Conservation (phyloP, 345 rosid species). For the Citrus sp. region DNA sequence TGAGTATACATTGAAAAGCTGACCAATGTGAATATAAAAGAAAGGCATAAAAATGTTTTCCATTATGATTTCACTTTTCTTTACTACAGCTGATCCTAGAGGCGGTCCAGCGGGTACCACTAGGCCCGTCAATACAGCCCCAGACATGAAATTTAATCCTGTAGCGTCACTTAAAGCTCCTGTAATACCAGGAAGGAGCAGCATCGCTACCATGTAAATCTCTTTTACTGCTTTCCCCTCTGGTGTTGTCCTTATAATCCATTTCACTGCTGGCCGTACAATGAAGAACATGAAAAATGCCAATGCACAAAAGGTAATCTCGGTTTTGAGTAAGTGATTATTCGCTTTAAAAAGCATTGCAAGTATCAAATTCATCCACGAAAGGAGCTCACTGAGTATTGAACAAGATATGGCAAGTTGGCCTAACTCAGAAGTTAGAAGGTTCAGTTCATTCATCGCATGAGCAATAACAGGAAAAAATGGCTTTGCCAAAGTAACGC, state of each 20-base stretch:
- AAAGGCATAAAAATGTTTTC: slow-evolving; percentile 27
- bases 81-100: slow-evolving; percentile 23
- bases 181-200: slow-evolving; percentile 1
- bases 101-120: slow-evolving; percentile 31
- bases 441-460: slow-evolving; percentile 26
- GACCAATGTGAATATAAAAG: slow-evolving; percentile 16
- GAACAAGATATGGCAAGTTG: slow-evolving; percentile 23
- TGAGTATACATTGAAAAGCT: not conserved
- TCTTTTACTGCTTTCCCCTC: slow-evolving; percentile 23
- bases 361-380: not conserved
- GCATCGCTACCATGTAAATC: not conserved
- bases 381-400: slow-evolving; percentile 5
- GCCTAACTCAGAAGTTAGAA: slow-evolving; percentile 33
- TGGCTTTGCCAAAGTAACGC: not conserved
- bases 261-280: slow-evolving; percentile 7
- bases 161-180: slow-evolving; percentile 2
- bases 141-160: slow-evolving; percentile 1
- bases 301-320: slow-evolving; percentile 12
- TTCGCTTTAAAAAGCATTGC: too few species aligned
- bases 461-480: slow-evolving; percentile 16
- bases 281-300: not conserved
- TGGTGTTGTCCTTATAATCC: slow-evolving; percentile 14
- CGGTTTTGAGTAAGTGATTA: not conserved
- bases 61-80: slow-evolving; percentile 23
- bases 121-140: slow-evolving; percentile 20